phyloP scores from a whole-genome alignment of 768 basidiomycete genomes.

The Sarcomyxa edulis region DNA sequence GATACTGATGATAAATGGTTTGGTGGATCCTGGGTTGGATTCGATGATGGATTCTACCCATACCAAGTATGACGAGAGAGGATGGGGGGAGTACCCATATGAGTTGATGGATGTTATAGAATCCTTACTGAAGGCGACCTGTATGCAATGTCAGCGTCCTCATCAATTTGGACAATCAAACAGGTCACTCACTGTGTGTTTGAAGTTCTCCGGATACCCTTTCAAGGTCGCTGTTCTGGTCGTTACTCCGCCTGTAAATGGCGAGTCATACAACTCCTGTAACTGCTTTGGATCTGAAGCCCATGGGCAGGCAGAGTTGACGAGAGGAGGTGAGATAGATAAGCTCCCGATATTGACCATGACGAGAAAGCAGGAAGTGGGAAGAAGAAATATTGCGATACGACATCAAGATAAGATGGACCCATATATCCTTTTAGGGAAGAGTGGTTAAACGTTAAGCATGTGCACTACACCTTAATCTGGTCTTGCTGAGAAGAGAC shows the following conservation, averaged over 20 bases:
- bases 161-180: conserved; percentile 5
- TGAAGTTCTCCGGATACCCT: conserved; percentile 64
- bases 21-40: conserved; percentile 20
- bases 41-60: conserved; percentile 55
- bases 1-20: conserved; percentile 77
- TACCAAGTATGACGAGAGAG: conserved; percentile 57
- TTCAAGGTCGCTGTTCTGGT: conserved; percentile 70
- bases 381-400: too few species aligned
- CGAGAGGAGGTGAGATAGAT: conserved; percentile 52
- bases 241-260: conserved; percentile 72
- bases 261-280: conserved; percentile 56
- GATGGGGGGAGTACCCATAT: conserved; percentile 83
- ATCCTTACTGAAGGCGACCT: conserved; percentile 58
- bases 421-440: too few species aligned
- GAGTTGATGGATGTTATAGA: conserved; percentile 68
- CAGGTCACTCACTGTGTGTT: conserved; percentile 45
- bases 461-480: not conserved
- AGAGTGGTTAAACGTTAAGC: too few species aligned
- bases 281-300: conserved; percentile 67
- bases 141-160: conserved; percentile 1
- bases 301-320: conserved; percentile 83
- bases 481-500: not conserved
- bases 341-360: not conserved
- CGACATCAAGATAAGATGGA: too few species aligned
- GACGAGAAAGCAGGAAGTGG: too few species aligned